Base-by-base conservation (phyloP, 371 early-diverging fungal genomes). In the Mucor piriformis region DNA sequence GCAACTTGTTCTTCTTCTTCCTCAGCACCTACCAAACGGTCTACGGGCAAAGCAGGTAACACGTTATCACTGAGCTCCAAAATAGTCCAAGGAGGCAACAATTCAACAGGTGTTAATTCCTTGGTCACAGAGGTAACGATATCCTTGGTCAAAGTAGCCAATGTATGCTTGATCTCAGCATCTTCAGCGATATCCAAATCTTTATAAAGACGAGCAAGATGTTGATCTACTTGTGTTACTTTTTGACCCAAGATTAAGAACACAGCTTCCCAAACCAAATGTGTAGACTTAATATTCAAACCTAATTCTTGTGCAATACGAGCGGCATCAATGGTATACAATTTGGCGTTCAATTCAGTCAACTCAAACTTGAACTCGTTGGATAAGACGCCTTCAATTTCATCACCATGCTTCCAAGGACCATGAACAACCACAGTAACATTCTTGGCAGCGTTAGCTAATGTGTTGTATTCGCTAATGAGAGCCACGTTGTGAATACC, bases 361-460 rank as follows among this genome's bases (percentile, higher is more conserved):
- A 85, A 69, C 16, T 72, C 79, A 46, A 82, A 76, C 65, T 84
- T 85, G 76, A 88, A 87, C n/a, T 83, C 86, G 20, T 81, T 82
- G 1, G 91, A 83, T 40, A 92, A 71, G 53, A 87, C 86, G 21
- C 77, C 72, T 55, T 88, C 87, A 20, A 92, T 59, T 29, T 92
- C 91, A 43, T 85, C 89, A 37, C 81, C 83, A 15, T 77, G 82
- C 44, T 70, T 72, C 88, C 85, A 87, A 11, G 83, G 76, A 27
- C 89, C 78, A 69, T 92, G 88, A 50, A 93, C 49, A 18, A 93
- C 64, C 8, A 93, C 73, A 4, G 67, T 72, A 2, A 86, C 88
- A 29, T 80, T 80, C 32, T 73, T 64, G 59, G 75, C 76, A 33
- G 88, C 79, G 0, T 81, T 64, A n/a, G 69, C 73, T 21, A 88